phyloP scores from a whole-genome alignment of 805 yeast genomes.

The Metschnikowia corniflorae region DNA sequence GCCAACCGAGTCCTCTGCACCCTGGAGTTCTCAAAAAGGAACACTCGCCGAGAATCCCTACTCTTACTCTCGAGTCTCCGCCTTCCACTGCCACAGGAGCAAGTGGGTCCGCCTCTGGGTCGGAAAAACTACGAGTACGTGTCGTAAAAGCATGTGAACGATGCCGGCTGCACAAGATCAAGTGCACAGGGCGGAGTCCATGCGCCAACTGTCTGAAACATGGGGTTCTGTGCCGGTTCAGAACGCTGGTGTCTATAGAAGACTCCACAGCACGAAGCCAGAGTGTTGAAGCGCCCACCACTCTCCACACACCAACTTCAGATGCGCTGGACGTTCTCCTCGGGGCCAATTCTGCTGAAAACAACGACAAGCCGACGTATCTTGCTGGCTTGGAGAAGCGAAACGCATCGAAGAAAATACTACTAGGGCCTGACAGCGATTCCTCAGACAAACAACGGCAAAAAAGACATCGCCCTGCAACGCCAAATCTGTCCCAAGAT shows the following conservation, averaged over 20 bases:
- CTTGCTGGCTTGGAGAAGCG: no score
- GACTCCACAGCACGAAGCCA: not conserved
- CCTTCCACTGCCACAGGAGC: not conserved
- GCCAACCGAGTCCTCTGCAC: no score
- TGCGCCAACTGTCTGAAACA: slow-evolving; percentile 45
- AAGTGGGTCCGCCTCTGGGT: not conserved
- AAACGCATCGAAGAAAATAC: no score
- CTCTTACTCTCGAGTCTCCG: no score
- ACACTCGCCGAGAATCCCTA: no score
- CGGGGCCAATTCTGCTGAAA: no score
- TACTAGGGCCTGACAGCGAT: no score
- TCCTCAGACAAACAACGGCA: no score
- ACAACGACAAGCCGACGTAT: no score
- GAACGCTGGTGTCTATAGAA: slow-evolving; percentile 1
- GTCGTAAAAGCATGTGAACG: slow-evolving; percentile 55
- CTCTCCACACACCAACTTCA: not conserved
- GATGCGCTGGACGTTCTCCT: no score
- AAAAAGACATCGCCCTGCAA: no score
- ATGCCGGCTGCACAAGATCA: slow-evolving; percentile 53
- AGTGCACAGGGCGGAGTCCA: slow-evolving; percentile 53
- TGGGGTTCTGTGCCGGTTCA: slow-evolving; percentile 31
- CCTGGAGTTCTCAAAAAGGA: no score
- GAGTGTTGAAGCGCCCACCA: not conserved
- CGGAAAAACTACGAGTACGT: slow-evolving; percentile 26
- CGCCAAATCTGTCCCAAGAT: not conserved